Evolutionary conservation across 1,139 yeast species (phyloP).

Genomic region (Debaryomycetaceae sp.): DNA sequence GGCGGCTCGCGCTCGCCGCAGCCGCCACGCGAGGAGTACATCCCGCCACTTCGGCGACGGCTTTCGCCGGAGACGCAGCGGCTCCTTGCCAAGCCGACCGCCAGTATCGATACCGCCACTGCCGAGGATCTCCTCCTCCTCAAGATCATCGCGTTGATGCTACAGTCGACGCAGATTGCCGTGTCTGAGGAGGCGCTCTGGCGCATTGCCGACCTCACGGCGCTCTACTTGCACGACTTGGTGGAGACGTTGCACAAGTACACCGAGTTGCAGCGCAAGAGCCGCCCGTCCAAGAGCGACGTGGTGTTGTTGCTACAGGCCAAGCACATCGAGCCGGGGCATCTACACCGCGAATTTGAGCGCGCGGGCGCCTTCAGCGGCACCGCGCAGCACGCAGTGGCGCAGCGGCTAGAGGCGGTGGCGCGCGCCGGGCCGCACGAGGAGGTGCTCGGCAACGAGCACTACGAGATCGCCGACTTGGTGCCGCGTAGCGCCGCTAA

Average conservation of each 20-base stretch:
- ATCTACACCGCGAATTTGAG: conserved; percentile 40
- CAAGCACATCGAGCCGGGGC: conserved; percentile 40
- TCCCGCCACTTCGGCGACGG: conserved; percentile 5
- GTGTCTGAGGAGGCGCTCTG: conserved; percentile 43
- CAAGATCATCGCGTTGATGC: conserved; percentile 28
- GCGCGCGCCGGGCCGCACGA: conserved; percentile 36
- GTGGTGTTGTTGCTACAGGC: conserved; percentile 45
- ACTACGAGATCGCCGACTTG: conserved; percentile 46
- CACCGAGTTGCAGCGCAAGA: conserved; percentile 66
- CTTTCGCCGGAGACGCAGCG: conserved; percentile 3
- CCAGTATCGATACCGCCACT: conserved; percentile 8
- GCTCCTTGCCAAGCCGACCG: conserved; percentile 1
- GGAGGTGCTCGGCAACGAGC: conserved; percentile 40
- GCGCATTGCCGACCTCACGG: conserved; percentile 44
- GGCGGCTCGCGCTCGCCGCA: too few species aligned
- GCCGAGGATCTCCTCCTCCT: conserved; percentile 35
- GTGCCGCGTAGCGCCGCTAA: conserved; percentile 50
- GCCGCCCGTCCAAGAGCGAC: conserved; percentile 56
- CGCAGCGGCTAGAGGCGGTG: too few species aligned
- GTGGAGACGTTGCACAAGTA: conserved; percentile 46
- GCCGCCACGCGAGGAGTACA: conserved; percentile 2
- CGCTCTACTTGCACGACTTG: conserved; percentile 47
- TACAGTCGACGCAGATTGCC: conserved; percentile 33
- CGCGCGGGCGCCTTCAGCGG: conserved; percentile 16
- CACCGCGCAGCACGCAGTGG: conserved; percentile 10